Conservation (phyloP, 139 green algal genomes). For the Chlamydomonas applanata region DNA sequence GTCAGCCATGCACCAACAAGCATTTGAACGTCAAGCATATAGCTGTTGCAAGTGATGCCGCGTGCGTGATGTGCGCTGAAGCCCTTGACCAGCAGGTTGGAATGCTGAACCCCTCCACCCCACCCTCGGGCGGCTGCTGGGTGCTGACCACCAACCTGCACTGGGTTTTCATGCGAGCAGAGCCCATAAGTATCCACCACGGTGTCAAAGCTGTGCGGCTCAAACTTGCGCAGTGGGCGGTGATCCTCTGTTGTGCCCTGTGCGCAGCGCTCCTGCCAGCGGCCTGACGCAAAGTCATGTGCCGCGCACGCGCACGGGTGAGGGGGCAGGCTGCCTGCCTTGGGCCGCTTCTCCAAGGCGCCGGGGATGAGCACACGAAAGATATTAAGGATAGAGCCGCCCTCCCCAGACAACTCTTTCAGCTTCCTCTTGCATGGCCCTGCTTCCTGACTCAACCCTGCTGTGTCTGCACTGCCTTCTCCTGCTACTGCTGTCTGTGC, state of each 20-base stretch:
- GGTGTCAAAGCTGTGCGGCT: slow-evolving; percentile 58
- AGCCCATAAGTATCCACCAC: slow-evolving; percentile 67
- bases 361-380: slow-evolving; percentile 18
- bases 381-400: slow-evolving; percentile 20
- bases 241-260: slow-evolving; percentile 16
- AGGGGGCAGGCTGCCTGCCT: no score
- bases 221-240: slow-evolving; percentile 33
- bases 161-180: slow-evolving; percentile 40
- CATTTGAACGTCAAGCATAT: no score
- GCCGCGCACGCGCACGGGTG: no score
- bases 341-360: no score
- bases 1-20: no score
- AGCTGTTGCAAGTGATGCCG: no score
- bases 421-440: not conserved
- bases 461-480: not conserved
- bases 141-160: slow-evolving; percentile 17
- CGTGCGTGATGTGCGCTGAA: no score
- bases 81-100: no score
- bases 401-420: slow-evolving; percentile 9
- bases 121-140: no score
- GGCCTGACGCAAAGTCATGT: no score
- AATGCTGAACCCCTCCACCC: no score
- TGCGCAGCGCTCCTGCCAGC: slow-evolving; percentile 7
- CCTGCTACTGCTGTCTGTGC: not conserved
- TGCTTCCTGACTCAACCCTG: no score